Conservation (phyloP, 1,284 basidiomycete species). For the Leccinum cinnamomeum region DNA sequence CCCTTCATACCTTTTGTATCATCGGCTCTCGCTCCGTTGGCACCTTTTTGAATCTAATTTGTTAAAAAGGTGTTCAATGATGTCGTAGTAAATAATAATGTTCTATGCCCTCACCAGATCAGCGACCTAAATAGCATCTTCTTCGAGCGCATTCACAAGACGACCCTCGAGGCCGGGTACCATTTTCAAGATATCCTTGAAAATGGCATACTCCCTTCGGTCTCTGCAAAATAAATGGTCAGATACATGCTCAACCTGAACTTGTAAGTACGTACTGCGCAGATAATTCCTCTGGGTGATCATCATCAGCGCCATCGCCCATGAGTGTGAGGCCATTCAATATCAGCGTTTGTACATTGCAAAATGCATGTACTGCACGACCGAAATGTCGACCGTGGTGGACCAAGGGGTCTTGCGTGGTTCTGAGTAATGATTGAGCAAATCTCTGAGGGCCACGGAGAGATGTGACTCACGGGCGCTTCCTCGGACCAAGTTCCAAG, state of each 20-base stretch:
- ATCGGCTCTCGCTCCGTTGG: neutral
- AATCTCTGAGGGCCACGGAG: neutral
- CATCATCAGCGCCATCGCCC: neutral
- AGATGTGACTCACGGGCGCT: neutral
- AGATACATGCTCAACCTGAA: neutral
- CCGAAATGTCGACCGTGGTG: neutral
- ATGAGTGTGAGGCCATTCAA: neutral
- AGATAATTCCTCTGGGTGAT: neutral
- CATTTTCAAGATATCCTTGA: neutral
- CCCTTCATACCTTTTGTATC: constrained; percentile 3
- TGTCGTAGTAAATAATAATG: no score
- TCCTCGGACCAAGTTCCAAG: neutral
- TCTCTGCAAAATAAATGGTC: neutral
- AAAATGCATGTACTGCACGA: neutral
- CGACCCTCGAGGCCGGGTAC: neutral
- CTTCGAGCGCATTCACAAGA: neutral
- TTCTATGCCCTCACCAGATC: neutral
- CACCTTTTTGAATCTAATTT: neutral
- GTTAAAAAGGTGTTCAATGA: no score
- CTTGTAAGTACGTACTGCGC: neutral
- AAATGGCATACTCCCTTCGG: neutral
- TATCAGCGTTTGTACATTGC: neutral
- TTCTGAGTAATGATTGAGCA: neutral
- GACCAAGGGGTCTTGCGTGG: neutral
- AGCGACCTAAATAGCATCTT: neutral